phyloP scores from a whole-genome alignment of 345 rosid genomes.

The Arabidopsis arenosa region DNA sequence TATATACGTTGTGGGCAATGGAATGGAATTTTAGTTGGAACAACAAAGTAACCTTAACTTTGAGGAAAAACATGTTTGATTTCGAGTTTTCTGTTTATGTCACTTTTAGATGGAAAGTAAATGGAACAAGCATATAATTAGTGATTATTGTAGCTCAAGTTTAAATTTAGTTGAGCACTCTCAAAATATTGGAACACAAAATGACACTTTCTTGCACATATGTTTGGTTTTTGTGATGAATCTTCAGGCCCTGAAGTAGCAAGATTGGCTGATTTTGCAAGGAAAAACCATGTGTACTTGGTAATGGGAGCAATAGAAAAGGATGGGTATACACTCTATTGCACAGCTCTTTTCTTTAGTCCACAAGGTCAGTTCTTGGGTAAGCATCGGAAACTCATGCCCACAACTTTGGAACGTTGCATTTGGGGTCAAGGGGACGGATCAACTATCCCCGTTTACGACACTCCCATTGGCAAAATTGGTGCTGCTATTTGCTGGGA shows the following conservation, averaged over 20 bases:
- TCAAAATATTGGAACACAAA: background rate
- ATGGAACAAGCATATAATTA: background rate
- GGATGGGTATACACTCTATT: conserved; percentile 90
- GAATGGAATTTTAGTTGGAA: background rate
- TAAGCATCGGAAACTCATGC: conserved; percentile 95
- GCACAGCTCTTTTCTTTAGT: conserved; percentile 81
- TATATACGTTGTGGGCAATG: background rate
- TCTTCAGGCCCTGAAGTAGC: conserved; percentile 77
- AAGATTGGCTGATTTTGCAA: conserved; percentile 71
- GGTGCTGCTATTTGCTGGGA: conserved; percentile 98
- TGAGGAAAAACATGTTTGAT: background rate
- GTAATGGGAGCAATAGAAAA: conserved; percentile 93
- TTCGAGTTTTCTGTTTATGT: background rate
- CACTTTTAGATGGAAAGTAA: background rate
- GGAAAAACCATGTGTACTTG: conserved; percentile 68
- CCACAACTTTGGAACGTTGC: conserved; percentile 79
- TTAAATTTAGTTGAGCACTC: background rate
- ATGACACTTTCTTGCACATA: conserved; percentile 25
- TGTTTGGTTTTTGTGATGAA: conserved; percentile 1
- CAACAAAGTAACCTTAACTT: background rate
- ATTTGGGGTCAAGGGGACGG: conserved; percentile 97
- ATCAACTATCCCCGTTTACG: conserved; percentile 83
- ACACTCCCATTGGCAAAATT: conserved; percentile 78
- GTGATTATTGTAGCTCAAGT: background rate
- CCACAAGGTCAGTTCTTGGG: conserved; percentile 77